Evolutionary conservation across 257 asterid genomes (phyloP).

Genomic region (Solanum sparsipilum): DNA sequence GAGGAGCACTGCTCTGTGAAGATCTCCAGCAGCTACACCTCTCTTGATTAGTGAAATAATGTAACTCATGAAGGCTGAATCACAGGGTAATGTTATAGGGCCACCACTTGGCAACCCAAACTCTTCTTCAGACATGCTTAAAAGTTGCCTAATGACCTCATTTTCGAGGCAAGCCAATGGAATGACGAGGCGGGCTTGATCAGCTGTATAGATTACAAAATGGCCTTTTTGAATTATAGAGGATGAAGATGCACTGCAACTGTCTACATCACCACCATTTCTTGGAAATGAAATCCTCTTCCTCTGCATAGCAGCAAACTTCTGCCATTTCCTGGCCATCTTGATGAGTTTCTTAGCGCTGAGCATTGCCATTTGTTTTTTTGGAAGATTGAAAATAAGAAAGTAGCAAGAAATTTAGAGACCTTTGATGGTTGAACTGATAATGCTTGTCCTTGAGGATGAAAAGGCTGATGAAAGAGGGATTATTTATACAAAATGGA

Average conservation of each 20-base stretch:
- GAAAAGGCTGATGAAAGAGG: neutral
- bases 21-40: constrained; percentile 6
- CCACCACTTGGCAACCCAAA: neutral
- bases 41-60: constrained; percentile 9
- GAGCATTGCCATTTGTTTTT: neutral
- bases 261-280: neutral
- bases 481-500: neutral
- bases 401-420: neutral
- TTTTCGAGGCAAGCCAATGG: neutral
- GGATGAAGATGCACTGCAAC: neutral
- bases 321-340: neutral
- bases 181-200: constrained; percentile 11
- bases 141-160: too few relatives aligned
- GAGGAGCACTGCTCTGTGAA: constrained; percentile 12
- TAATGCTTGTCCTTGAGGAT: neutral
- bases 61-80: constrained; percentile 14
- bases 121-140: too few relatives aligned
- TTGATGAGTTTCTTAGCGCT: neutral
- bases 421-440: neutral
- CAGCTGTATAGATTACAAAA: neutral
- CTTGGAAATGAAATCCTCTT: neutral
- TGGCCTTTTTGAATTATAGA: too few relatives aligned
- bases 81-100: constrained; percentile 15
- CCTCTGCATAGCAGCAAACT: neutral
- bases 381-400: neutral